A percentile compares a stretch with the other conserved stretches of the same genome.
Evolutionary conservation across 805 yeast genomes (phyloP).

Genomic region (Brettanomyces nanus): DNA sequence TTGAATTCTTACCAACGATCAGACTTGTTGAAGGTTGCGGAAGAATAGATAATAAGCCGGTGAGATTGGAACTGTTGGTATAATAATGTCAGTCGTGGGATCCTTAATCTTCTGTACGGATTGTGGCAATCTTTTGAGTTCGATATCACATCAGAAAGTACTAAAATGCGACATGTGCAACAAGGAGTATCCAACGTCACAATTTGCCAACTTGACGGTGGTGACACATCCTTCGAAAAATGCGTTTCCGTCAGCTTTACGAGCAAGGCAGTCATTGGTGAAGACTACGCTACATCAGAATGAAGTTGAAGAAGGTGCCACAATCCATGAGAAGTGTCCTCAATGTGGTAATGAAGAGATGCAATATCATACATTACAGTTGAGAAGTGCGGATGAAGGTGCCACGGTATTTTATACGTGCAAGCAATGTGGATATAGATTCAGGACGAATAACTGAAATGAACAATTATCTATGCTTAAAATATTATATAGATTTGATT

Average conservation of each 20-base stretch:
- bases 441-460: constrained; percentile 78
- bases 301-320: constrained; percentile 91
- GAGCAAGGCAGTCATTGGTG: constrained; percentile 79
- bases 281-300: constrained; percentile 71
- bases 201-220: constrained; percentile 74
- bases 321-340: constrained; percentile 97
- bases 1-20: too few species aligned
- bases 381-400: constrained; percentile 99
- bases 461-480: not conserved
- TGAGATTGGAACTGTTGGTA: too few species aligned
- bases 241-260: constrained; percentile 85
- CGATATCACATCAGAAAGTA: constrained; percentile 37
- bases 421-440: constrained; percentile 84
- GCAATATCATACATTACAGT: constrained; percentile 94
- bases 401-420: constrained; percentile 98
- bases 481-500: too few species aligned
- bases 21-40: too few species aligned
- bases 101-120: constrained; percentile 87
- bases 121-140: constrained; percentile 86
- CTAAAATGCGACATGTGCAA: constrained; percentile 28
- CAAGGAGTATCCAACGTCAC: constrained; percentile 32
- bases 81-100: constrained; percentile 87
- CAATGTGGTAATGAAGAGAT: constrained; percentile 96
- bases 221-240: constrained; percentile 82
- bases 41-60: too few species aligned